A percentile compares a stretch with the other conserved stretches of the same genome.
Conservation (phyloP, 495 filamentous ascomycete genomes). For the Xylaria acuta region DNA sequence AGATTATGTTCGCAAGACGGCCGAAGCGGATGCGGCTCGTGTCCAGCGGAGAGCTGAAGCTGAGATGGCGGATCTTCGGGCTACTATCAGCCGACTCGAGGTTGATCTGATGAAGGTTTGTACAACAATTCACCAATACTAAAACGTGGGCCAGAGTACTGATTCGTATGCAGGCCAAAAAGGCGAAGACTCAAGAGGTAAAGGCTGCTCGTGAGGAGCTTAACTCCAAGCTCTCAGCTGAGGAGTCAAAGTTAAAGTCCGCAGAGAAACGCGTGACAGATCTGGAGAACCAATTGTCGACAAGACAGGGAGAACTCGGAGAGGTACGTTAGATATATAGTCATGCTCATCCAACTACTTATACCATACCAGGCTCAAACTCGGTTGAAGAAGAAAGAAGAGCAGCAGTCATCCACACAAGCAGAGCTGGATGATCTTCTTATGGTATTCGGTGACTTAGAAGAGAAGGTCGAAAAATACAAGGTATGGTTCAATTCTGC, state of each 20-base stretch:
- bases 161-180: slow-evolving; percentile 49
- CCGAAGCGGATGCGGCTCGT: slow-evolving; percentile 50
- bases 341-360: slow-evolving; percentile 15
- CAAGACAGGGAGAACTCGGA: slow-evolving; percentile 36
- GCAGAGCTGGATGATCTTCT: slow-evolving; percentile 81
- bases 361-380: slow-evolving; percentile 41
- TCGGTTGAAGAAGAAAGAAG: slow-evolving; percentile 62
- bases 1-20: slow-evolving; percentile 45
- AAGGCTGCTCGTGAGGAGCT: slow-evolving; percentile 64
- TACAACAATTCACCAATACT: slow-evolving; percentile 31
- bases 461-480: slow-evolving; percentile 80
- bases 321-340: slow-evolving; percentile 34
- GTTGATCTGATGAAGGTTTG: slow-evolving; percentile 64
- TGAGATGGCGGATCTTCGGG: slow-evolving; percentile 67
- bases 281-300: slow-evolving; percentile 36
- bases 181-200: slow-evolving; percentile 62
- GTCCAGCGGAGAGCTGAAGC: slow-evolving; percentile 54
- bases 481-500: slow-evolving; percentile 61
- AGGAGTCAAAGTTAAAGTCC: slow-evolving; percentile 45
- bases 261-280: slow-evolving; percentile 28
- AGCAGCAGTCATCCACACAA: slow-evolving; percentile 68
- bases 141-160: not conserved
- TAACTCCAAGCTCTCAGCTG: slow-evolving; percentile 51
- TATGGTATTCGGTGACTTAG: slow-evolving; percentile 87
- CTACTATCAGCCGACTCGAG: slow-evolving; percentile 63